Evolutionary conservation across 768 basidiomycete species (phyloP).

Genomic region (Auricularia auricula-judae): DNA sequence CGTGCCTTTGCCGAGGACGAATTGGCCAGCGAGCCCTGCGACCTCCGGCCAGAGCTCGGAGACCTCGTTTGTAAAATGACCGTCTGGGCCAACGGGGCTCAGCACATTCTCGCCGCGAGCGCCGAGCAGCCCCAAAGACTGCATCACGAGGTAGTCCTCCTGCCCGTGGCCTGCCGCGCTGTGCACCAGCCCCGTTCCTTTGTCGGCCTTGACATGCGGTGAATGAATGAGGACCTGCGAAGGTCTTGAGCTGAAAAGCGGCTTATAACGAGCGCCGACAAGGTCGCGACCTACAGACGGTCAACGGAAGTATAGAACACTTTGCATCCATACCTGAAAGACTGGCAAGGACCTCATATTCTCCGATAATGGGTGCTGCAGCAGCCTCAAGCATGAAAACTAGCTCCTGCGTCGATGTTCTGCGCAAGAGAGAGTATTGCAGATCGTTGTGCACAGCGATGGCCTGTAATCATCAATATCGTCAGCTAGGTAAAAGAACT

Average conservation of each 20-base stretch:
- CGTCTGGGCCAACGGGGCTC: slow-evolving; percentile 75
- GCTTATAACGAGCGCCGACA: slow-evolving; percentile 46
- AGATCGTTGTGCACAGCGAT: slow-evolving; percentile 75
- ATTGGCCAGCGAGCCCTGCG: slow-evolving; percentile 45
- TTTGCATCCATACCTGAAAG: slow-evolving; percentile 17
- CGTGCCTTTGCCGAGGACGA: slow-evolving; percentile 64
- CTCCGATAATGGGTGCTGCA: slow-evolving; percentile 20
- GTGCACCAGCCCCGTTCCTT: slow-evolving; percentile 95
- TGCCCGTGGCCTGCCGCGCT: slow-evolving; percentile 90
- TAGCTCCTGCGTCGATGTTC: slow-evolving; percentile 10
- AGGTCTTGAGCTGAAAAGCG: slow-evolving; percentile 40
- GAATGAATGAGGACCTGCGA: slow-evolving; percentile 49
- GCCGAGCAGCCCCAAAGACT: slow-evolving; percentile 34
- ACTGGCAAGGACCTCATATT: slow-evolving; percentile 16
- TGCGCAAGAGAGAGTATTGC: slow-evolving; percentile 45
- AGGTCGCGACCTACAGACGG: slow-evolving; percentile 36
- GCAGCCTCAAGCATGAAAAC: slow-evolving; percentile 22
- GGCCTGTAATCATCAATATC: slow-evolving; percentile 39
- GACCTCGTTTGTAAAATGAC: slow-evolving; percentile 55
- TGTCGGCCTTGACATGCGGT: slow-evolving; percentile 67
- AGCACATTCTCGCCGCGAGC: slow-evolving; percentile 35
- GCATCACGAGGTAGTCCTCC: slow-evolving; percentile 79
- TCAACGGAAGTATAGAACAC: slow-evolving; percentile 15
- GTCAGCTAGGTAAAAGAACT: background rate
- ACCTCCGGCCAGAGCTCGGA: slow-evolving; percentile 45